Base-by-base conservation (phyloP, 2,329 filamentous ascomycete genomes). In the Talaromyces verruculosus region DNA sequence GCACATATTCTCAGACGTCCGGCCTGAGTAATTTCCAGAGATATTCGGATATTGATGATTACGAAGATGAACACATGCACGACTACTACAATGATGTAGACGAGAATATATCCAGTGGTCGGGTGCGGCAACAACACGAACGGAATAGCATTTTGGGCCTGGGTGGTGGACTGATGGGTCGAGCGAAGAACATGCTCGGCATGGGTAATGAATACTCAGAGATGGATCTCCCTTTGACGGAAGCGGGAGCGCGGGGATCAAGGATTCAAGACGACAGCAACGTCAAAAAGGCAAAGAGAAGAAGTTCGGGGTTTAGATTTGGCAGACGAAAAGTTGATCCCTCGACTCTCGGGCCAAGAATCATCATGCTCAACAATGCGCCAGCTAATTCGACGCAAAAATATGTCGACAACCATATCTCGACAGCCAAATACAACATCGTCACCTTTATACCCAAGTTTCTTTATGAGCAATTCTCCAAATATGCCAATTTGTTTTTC, bases 401-500 rank as follows among this genome's bases (percentile, higher is more conserved):
- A 78, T 98, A 95, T 78, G 87, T 93, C 76, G 91, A 96, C 85
- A 99, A 99, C 76, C 93, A 98, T 78, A 91, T 99, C 69, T 98
- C 94, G 49, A 99, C 95, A 5, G 91, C 95, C 69, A 99, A 99
- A 80, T 99, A 99, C 86, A 99, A 98, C 78, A 73, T 92, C 74
- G 84, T 91, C 64, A 97, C 93, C 22, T 99, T 99, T 78, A 76
- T 98, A 19, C 95, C 95, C 61, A 99, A 99, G 79, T 99, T 99
- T 80, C 84, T 99, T 65, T 93, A 94, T 78, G 95, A 99, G 79
- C 95, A 99, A 77, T 99, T 99, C 81, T 97, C 93, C 68, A 99
- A 97, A 83, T 97, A 97, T 79, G 95, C 95, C 83, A 99, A 99
- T 80, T 81, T 99, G 75, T 99, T 99, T 84, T 99, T 99, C 90